Percentiles rank a stretch among this genome's conserved stretches.
Evolutionary conservation across 129 eudicot genomes (phyloP).

Genomic region (Logfia minima): DNA sequence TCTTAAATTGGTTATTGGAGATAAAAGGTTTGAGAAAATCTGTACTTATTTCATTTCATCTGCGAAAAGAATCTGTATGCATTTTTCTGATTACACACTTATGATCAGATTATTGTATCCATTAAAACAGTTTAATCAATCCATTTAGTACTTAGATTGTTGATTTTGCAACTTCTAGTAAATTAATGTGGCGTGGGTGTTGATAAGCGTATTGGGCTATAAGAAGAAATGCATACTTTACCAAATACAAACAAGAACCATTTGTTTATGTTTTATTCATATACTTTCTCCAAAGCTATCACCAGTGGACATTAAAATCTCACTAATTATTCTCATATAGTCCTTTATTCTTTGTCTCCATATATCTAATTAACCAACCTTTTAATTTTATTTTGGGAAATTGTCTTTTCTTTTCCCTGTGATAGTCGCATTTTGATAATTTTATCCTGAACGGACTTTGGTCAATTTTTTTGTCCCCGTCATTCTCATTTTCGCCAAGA

Average conservation of each 20-base stretch:
- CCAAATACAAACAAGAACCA: not conserved
- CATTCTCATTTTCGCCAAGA: too few species aligned
- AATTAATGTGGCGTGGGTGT: not conserved
- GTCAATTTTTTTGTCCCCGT: too few species aligned
- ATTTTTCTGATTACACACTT: not conserved
- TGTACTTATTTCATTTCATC: not conserved
- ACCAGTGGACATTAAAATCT: not conserved
- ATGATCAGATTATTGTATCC: not conserved
- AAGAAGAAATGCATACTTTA: not conserved
- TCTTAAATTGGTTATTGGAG: slow-evolving; percentile 18
- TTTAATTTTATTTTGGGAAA: not conserved
- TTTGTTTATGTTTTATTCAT: not conserved
- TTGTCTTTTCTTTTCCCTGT: too few species aligned
- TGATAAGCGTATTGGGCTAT: not conserved
- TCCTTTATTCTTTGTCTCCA: not conserved
- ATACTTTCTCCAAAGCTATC: slow-evolving; percentile 5
- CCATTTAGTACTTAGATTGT: not conserved
- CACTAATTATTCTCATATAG: not conserved
- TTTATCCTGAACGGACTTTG: too few species aligned
- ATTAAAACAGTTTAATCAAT: not conserved
- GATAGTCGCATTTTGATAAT: too few species aligned
- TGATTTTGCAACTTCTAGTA: not conserved
- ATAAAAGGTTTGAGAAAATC: slow-evolving; percentile 13
- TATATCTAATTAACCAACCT: slow-evolving; percentile 4
- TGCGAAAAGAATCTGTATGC: slow-evolving; percentile 3